These are phyloP conservation scores for Jamesozyma spencerorum DNA, from an alignment of 805 yeast genomes.

Conservation along the genomic window DNA sequence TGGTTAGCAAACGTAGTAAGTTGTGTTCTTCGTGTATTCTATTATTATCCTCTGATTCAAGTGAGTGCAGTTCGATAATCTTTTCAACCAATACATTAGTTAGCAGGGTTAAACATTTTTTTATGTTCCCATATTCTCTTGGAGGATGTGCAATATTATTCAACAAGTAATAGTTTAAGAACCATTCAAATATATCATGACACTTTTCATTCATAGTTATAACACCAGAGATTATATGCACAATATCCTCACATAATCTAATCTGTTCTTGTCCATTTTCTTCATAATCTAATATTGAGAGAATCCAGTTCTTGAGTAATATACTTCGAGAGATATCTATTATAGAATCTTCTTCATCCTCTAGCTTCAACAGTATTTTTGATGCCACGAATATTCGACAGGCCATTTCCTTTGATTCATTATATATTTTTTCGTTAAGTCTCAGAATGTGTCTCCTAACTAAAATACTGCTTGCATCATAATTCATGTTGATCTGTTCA, in stretches of 20 bases:
- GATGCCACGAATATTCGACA: slow-evolving; percentile 39
- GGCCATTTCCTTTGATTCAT: slow-evolving; percentile 22
- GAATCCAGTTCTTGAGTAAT: slow-evolving; percentile 35
- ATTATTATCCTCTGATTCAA: slow-evolving; percentile 17
- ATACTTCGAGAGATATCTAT: slow-evolving; percentile 34
- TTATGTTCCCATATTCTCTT: slow-evolving; percentile 6
- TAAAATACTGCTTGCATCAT: slow-evolving; percentile 49
- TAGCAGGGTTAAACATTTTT: slow-evolving; percentile 8
- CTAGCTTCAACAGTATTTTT: slow-evolving; percentile 44
- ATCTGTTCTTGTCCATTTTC: slow-evolving; percentile 9
- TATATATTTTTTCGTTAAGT: slow-evolving; percentile 42
- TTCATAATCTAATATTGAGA: slow-evolving; percentile 5
- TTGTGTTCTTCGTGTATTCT: slow-evolving; percentile 1
- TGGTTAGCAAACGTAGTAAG: slow-evolving; percentile 35
- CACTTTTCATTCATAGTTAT: slow-evolving; percentile 33
- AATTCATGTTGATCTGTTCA: slow-evolving; percentile 35
- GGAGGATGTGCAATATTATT: slow-evolving; percentile 19
- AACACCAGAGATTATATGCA: slow-evolving; percentile 34
- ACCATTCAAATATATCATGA: slow-evolving; percentile 39
- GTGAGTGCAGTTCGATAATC: slow-evolving; percentile 23
- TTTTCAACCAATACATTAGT: slow-evolving; percentile 22
- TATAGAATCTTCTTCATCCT: slow-evolving; percentile 61
- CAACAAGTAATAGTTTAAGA: slow-evolving; percentile 38
- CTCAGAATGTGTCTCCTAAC: slow-evolving; percentile 57
- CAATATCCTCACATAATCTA: slow-evolving; percentile 8